Evolutionary conservation across 306 rosid genomes (phyloP), one percentile per base, ranked within the genome.

Genomic region (Morella rubra): DNA sequence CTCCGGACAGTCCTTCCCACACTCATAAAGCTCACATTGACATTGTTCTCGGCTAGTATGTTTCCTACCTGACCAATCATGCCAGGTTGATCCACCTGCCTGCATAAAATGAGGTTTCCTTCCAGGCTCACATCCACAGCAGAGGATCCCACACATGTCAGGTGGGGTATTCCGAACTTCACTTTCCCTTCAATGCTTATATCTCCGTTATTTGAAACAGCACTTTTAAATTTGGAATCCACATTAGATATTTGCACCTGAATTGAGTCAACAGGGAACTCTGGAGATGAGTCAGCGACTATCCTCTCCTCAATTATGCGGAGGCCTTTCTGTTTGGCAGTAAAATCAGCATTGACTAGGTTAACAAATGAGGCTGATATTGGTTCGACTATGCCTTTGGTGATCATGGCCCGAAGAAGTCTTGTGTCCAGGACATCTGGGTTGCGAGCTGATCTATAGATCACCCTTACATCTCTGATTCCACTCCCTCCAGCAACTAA

Each of bases 321-420:
- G 5, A 94, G 89, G 0, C 98, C 98, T 77, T 74, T 94, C 37
- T 89, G 90, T 72, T 94, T 94, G 4, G 98, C 98, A 5, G 83
- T 84, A 84, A 84, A 94, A 83, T 92, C 98, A 0, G 97, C 98
- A 69, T 94, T 94, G 10, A 94, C 98, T 4, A 94, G 86, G 76
- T 94, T 94, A 44, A 94, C 76, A 74, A 87, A 85, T 22, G 95
- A 81, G 74, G 87, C 20, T 2, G 98, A 94, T 19, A 90, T 89
- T 2, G 98, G 96, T 27, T 93, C 98, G 1, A 94, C 85, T 44
- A 94, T 81, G 71, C 98, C 98, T 45, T 94, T 94, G 1, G 84
- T 94, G 86, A 94, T 86, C 98, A 90, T 92, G 67, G 98, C 98
- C 64, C 98, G 82, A 18, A 94, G 87, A 67, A 94, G 96, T 52